A percentile compares a stretch with the other conserved stretches of the same genome.
Conservation (phyloP, 768 basidiomycete genomes). For the Leucocoprinus birnbaumii region DNA sequence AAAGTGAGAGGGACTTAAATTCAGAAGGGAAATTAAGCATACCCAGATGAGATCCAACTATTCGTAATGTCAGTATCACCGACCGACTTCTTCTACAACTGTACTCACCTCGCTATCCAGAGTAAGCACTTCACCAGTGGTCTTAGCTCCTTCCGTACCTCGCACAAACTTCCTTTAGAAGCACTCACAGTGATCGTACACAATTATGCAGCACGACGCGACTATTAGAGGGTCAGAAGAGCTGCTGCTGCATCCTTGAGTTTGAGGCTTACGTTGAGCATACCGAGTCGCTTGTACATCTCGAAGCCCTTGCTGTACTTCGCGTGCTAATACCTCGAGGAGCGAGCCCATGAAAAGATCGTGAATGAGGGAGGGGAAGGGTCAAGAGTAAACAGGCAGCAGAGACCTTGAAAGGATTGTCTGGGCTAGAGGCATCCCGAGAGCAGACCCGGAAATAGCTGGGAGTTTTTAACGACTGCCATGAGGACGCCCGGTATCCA, state of each 20-base stretch:
- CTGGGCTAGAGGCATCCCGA: neutral
- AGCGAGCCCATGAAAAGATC: neutral
- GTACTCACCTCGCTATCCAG: slow-evolving; percentile 47
- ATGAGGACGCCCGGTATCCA: neutral
- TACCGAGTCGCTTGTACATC: slow-evolving; percentile 41
- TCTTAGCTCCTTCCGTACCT: neutral
- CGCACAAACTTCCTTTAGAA: neutral
- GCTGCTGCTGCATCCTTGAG: neutral
- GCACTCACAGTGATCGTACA: slow-evolving; percentile 51
- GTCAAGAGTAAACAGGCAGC: too few relatives aligned
- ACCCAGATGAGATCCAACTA: slow-evolving; percentile 60
- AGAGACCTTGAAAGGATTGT: neutral
- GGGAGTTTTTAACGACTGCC: neutral
- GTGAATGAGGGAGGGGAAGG: neutral
- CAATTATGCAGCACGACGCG: slow-evolving; percentile 46
- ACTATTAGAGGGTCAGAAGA: slow-evolving; percentile 28
- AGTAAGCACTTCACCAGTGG: slow-evolving; percentile 38
- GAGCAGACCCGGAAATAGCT: neutral
- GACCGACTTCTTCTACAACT: too few relatives aligned
- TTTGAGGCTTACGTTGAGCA: slow-evolving; percentile 34
- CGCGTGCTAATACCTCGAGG: slow-evolving; percentile 10
- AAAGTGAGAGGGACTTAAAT: too few relatives aligned
- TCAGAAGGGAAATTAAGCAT: neutral
- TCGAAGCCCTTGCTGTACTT: slow-evolving; percentile 20
- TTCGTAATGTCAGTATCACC: too few relatives aligned